phyloP scores from a whole-genome alignment of 805 yeast genomes.

The Pichia nakasei region DNA sequence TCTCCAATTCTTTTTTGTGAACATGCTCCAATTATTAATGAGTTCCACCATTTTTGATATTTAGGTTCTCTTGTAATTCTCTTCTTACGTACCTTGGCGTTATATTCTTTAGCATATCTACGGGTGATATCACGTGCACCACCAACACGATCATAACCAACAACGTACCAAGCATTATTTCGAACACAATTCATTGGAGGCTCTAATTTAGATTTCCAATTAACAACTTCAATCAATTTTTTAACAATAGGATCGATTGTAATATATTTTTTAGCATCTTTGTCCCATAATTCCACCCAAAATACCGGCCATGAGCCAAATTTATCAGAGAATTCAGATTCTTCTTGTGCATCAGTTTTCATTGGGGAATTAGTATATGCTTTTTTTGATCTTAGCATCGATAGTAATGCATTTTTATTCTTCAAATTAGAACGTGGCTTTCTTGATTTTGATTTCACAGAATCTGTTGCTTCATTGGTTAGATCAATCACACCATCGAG shows the following conservation, averaged over 20 bases:
- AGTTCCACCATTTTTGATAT: conserved; percentile 53
- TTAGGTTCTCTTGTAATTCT: conserved; percentile 54
- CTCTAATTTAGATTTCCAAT: conserved; percentile 39
- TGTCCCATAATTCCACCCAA: conserved; percentile 95
- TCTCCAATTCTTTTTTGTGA: conserved; percentile 17
- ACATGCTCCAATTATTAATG: conserved; percentile 31
- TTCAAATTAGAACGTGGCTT: background rate
- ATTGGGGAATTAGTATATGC: conserved; percentile 12
- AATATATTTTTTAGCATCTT: conserved; percentile 63
- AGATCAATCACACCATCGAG: conserved; percentile 1
- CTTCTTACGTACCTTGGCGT: conserved; percentile 67
- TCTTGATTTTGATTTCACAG: background rate
- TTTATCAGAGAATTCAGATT: conserved; percentile 4
- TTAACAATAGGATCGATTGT: conserved; percentile 74
- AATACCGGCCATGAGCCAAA: conserved; percentile 51
- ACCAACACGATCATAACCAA: conserved; percentile 63
- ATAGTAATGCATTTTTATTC: conserved; percentile 3
- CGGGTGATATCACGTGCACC: conserved; percentile 77
- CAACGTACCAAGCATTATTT: conserved; percentile 61
- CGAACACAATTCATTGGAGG: conserved; percentile 56
- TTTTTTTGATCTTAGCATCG: conserved; percentile 21
- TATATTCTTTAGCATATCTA: conserved; percentile 62
- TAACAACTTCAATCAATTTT: conserved; percentile 52
- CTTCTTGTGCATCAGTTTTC: conserved; percentile 1
- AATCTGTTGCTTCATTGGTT: background rate